Percentiles rank a stretch among this genome's conserved stretches.
Evolutionary conservation across 2,329 filamentous ascomycete species (phyloP).

Genomic region (Penicillium sclerotigenum): DNA sequence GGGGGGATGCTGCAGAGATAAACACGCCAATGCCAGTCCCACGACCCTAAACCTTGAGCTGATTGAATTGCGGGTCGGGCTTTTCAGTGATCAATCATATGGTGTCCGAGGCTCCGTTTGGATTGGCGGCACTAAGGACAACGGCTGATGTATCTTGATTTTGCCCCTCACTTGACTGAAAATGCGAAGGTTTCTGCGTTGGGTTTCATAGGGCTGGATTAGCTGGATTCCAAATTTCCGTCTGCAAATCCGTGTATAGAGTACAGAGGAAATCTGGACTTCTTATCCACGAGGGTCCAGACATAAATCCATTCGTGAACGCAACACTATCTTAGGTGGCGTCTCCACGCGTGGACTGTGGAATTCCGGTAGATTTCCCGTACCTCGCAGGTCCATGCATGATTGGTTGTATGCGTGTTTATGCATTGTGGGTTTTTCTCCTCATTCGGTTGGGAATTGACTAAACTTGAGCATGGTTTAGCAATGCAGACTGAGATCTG

Average conservation of each 20-base stretch:
- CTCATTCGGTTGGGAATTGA: not conserved
- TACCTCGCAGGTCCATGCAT: conserved; percentile 3
- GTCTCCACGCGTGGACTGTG: not conserved
- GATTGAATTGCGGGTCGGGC: conserved; percentile 15
- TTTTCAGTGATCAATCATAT: conserved; percentile 19
- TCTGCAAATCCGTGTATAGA: not conserved
- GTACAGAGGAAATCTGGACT: not conserved
- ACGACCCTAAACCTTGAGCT: conserved; percentile 17
- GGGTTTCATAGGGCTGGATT: not conserved
- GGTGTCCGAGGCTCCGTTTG: conserved; percentile 18
- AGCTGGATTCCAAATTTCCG: not conserved
- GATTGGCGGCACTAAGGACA: conserved; percentile 15
- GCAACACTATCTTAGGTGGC: not conserved
- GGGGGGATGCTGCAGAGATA: conserved; percentile 10
- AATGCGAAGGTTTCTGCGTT: not conserved
- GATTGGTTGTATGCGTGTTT: conserved; percentile 4
- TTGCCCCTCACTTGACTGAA: conserved; percentile 13
- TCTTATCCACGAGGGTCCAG: not conserved
- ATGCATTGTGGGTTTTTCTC: conserved; percentile 4
- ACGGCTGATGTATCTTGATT: conserved; percentile 13
- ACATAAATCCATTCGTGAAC: not conserved
- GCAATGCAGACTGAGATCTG: conserved; percentile 10
- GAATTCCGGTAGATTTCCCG: not conserved
- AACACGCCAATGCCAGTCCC: conserved; percentile 9
- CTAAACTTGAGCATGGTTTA: conserved; percentile 1